Base-by-base conservation (phyloP, 1,284 basidiomycete genomes). In the Sphagnurus paluster region DNA sequence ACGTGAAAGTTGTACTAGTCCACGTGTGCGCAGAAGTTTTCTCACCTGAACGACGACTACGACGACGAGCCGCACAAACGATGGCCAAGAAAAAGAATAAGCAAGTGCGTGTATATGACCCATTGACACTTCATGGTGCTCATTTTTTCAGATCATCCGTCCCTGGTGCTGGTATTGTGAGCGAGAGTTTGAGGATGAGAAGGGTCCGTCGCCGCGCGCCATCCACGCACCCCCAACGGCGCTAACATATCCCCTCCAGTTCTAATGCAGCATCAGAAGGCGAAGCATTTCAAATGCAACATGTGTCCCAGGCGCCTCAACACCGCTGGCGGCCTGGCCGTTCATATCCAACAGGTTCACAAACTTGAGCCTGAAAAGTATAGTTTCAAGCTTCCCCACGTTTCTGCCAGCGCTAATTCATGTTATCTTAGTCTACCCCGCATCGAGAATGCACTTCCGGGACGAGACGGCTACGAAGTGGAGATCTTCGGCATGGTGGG, bases 401-500 rank as follows among this genome's bases (percentile, higher is more conserved):
- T 28, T n/a, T 44, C 34, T n/a, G 29, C 17, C 14, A 10, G 16
- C 13, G 7, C 14, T 7, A 41, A 2, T 23, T 46, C 48, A 53
- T 30, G 47, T 32, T 46, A 48, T 28, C 35, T 39, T 17, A 88
- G 84, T 52, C 71, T 87, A 21, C 83, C 76, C 39, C 92, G 93
- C 21, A 91, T 99, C 25, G 95, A 98, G 48, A 99, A 98, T 66
- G 95, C 96, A 0, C 74, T 99, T 0, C 94, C 95, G 2, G 96
- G 94, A 7, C 84, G 97, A 32, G 96, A 98, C 69, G 93, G 95
- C 1, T 98, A 98, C 62, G 96, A 98, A 65, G 89, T 99, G 42
- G 97, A 99, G 68, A 99, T 99, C 48, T 99, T 98, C 61, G 96
- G 97, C 20, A 99, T 99, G 97, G 95, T 96, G 64, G 96, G 96